A percentile compares a stretch with the other conserved stretches of the same genome.
phyloP scores from a whole-genome alignment of 441 rosid genomes.

The Populus tomentosa region DNA sequence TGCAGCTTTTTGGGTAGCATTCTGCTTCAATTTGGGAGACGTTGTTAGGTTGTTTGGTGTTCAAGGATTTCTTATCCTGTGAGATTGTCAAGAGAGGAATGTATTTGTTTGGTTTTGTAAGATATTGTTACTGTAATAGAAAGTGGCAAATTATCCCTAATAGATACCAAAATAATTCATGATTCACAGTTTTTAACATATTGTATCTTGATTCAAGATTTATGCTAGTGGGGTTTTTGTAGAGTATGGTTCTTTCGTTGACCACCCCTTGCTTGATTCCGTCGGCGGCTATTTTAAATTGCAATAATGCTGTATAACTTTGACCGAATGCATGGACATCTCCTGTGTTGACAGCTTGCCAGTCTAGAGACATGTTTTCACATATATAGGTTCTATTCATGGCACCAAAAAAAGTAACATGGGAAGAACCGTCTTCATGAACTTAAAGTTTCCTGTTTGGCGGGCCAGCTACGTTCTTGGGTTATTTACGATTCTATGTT shows the following conservation, averaged over 20 bases:
- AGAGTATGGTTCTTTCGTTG: neutral
- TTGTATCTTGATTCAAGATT: neutral
- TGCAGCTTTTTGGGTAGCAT: neutral
- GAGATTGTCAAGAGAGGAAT: neutral
- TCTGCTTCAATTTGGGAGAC: neutral
- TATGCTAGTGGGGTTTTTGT: neutral
- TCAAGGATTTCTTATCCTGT: conserved; percentile 18
- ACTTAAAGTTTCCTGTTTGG: too few relatives aligned
- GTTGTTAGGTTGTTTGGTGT: neutral
- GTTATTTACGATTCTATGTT: too few relatives aligned
- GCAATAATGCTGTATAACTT: too few relatives aligned
- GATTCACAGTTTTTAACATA: neutral
- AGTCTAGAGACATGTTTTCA: too few relatives aligned
- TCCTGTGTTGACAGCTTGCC: too few relatives aligned
- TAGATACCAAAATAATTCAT: conserved; percentile 28
- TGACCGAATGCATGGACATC: too few relatives aligned
- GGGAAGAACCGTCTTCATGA: too few relatives aligned
- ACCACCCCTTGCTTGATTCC: neutral
- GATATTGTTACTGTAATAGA: conserved; percentile 17
- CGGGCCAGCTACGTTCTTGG: too few relatives aligned
- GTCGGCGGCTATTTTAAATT: too few relatives aligned
- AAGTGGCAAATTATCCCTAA: conserved; percentile 14
- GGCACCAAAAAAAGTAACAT: too few relatives aligned
- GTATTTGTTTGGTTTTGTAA: too few relatives aligned
- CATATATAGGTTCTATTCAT: too few relatives aligned